Evolutionary conservation across 75 land plant genomes (phyloP).

Genomic region (Picea sitchensis): DNA sequence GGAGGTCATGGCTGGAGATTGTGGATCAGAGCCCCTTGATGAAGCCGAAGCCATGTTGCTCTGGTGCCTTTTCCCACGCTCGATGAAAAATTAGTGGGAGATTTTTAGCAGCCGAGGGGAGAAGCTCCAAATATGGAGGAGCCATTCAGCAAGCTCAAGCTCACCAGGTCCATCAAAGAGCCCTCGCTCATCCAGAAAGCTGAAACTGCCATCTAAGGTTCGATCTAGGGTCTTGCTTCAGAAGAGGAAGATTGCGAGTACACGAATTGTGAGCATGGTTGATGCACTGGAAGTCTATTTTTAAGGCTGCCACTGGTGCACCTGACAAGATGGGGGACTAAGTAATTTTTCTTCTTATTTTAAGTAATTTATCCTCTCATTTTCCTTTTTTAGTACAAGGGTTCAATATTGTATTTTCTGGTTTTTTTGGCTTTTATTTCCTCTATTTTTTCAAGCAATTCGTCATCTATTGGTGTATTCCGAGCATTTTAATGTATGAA

Average conservation of each 20-base stretch:
- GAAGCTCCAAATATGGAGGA: constrained; percentile 17
- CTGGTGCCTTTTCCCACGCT: not conserved
- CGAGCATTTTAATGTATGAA: not conserved
- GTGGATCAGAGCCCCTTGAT: too few species aligned
- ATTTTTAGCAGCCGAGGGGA: not conserved
- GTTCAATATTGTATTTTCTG: not conserved
- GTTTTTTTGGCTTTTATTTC: not conserved
- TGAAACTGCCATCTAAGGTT: constrained; percentile 35
- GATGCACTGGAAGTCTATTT: constrained; percentile 61
- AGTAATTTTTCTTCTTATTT: constrained; percentile 5
- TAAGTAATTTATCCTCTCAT: too few species aligned
- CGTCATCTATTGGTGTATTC: not conserved
- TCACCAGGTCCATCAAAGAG: constrained; percentile 44
- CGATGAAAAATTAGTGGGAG: not conserved
- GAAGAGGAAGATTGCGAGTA: too few species aligned
- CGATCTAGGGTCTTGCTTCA: too few species aligned
- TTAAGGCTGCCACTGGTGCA: constrained; percentile 58
- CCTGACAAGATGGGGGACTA: constrained; percentile 81
- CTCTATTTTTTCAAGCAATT: not conserved
- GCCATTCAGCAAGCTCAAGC: constrained; percentile 57
- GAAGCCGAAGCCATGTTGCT: too few species aligned
- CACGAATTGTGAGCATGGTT: too few species aligned
- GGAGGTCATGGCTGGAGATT: too few species aligned
- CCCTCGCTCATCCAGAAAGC: constrained; percentile 67
- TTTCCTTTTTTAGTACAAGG: not conserved